Percentiles rank a stretch among this genome's conserved stretches.
phyloP scores from a whole-genome alignment of 441 rosid genomes.

The Erodium texanum region DNA sequence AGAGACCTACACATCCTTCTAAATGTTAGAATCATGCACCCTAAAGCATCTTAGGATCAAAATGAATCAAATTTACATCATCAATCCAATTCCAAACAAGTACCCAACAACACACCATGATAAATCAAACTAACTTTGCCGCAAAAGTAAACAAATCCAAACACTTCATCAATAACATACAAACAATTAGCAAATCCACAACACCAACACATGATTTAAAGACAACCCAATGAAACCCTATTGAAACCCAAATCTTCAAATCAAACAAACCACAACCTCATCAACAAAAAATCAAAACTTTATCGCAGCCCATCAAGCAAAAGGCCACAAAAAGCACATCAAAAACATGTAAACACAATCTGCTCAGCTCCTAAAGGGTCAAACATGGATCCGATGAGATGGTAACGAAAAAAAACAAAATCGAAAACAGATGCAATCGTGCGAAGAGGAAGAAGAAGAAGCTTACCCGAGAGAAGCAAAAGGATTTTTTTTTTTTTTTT shows the following conservation, averaged over 20 bases:
- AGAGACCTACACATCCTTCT: neutral
- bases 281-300: neutral
- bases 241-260: neutral
- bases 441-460: neutral
- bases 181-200: neutral
- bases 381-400: neutral
- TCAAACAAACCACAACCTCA: conserved; percentile 5
- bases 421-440: neutral
- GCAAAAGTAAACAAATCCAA: neutral
- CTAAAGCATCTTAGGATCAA: neutral
- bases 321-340: neutral
- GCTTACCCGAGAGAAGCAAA: conserved; percentile 8
- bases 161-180: neutral
- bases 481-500: neutral
- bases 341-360: neutral
- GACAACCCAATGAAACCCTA: conserved; percentile 2
- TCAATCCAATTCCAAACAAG: neutral
- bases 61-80: neutral
- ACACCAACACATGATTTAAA: neutral
- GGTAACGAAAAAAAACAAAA: too few relatives aligned
- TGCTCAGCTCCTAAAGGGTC: neutral
- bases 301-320: conserved; percentile 5
- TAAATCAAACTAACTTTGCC: neutral
- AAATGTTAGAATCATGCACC: neutral
- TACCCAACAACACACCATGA: neutral